Evolutionary conservation across 306 rosid species (phyloP), one percentile per base, ranked within the genome.

Genomic region (Prunus mongolica): DNA sequence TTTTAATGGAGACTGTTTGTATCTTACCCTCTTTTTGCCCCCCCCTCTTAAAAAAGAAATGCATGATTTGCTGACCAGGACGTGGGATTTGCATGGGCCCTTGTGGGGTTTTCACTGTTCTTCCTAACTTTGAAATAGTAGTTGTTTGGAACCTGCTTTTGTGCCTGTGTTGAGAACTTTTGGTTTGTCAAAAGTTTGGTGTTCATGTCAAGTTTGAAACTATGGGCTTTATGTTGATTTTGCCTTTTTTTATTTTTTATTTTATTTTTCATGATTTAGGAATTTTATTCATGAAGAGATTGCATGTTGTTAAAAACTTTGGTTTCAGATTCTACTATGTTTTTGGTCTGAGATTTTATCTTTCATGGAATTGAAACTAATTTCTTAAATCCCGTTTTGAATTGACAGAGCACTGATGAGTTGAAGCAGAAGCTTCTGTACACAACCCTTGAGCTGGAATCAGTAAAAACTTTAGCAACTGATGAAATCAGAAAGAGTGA

Each of bases 371-470:
- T 15, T 16, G 4, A 16, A 19, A 24, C 69, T 45, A 4, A 27
- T 60, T n/a, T 65, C 20, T 44, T 9, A 65, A 24, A 67, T 27
- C 61, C 54, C 34, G 61, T 67, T 82, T 64, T 78, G 74, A 41
- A 64, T 80, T 54, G 63, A 45, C 85, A 93, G 96, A 81, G 51
- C 56, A 32, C 67, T 25, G 89, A 86, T 3, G 85, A 82, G 2
- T 71, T 94, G 85, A 90, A 77, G 78, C 86, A 82, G 76, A 86
- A 77, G 78, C 85, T 90, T 0, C 38, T 60, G 12, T 61, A 68
- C 49, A 80, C 89, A 0, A 79, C 78, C 13, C 25, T 73, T 25
- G 89, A 90, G 71, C 84, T 92, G 0, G 89, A 89, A 18, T 60
- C 67, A 0, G 61, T 77, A 41, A 86, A 41, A 66, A 67, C 76